Evolutionary conservation across 768 basidiomycete species (phyloP).

Genomic region (Podaxis carcinomalis): DNA sequence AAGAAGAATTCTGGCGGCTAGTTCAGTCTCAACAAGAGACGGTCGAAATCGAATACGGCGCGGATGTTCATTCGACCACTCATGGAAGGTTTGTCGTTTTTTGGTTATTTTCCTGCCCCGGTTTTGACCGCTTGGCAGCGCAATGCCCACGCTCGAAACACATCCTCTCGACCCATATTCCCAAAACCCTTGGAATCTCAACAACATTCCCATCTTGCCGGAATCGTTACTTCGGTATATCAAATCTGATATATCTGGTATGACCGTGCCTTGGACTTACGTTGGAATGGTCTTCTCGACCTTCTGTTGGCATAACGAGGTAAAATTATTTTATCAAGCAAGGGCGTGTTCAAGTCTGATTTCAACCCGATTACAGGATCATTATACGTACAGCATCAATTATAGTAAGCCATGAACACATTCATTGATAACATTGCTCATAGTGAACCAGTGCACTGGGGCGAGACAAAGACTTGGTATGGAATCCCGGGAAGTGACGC

Average conservation of each 20-base stretch:
- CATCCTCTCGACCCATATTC: conserved; percentile 86
- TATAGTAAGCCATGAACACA: conserved; percentile 57
- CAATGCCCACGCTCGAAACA: conserved; percentile 93
- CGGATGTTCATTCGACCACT: conserved; percentile 95
- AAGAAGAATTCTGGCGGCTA: conserved; percentile 95
- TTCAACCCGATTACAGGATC: conserved; percentile 56
- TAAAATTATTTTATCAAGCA: conserved; percentile 25
- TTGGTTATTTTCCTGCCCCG: conserved; percentile 1
- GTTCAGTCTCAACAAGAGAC: conserved; percentile 87
- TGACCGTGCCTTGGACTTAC: conserved; percentile 99
- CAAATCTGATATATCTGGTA: conserved; percentile 98
- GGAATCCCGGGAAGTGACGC: conserved; percentile 95
- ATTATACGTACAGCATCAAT: conserved; percentile 96
- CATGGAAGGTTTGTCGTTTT: conserved; percentile 76
- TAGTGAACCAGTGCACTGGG: conserved; percentile 82
- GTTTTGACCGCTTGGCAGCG: conserved; percentile 42
- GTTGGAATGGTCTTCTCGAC: conserved; percentile 99
- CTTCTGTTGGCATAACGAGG: conserved; percentile 99
- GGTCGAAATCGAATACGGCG: conserved; percentile 99
- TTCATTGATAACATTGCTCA: conserved; percentile 16
- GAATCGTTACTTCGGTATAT: conserved; percentile 95
- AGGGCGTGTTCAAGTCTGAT: neutral
- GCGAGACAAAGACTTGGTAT: conserved; percentile 99
- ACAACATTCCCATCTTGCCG: conserved; percentile 91
- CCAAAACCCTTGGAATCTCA: conserved; percentile 94